Percentiles rank a stretch among this genome's conserved stretches.
These are phyloP conservation scores for Alternaria rosae DNA, from an alignment of 2,329 filamentous ascomycete genomes.

Conservation along the genomic window DNA sequence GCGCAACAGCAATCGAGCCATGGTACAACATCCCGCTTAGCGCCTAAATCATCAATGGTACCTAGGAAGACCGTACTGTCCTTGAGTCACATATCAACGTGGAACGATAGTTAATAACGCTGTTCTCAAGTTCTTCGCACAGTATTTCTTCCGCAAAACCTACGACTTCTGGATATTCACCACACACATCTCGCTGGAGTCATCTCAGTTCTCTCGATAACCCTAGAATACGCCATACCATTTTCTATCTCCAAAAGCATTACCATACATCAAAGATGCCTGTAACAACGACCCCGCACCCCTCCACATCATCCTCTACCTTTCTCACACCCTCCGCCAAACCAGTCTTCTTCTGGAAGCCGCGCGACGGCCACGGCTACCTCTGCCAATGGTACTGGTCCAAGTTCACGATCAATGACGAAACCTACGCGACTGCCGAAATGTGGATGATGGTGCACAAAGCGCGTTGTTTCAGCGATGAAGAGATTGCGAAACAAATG, in stretches of 20 bases:
- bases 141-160: too few relatives aligned
- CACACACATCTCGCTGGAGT: too few relatives aligned
- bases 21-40: neutral
- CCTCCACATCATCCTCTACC: neutral
- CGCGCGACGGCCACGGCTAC: constrained; percentile 56
- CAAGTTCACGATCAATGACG: constrained; percentile 52
- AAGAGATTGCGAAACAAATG: neutral
- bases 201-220: too few relatives aligned
- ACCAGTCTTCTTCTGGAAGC: constrained; percentile 41
- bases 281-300: neutral
- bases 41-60: neutral
- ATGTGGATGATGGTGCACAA: constrained; percentile 61
- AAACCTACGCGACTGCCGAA: constrained; percentile 51
- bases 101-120: too few relatives aligned
- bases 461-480: constrained; percentile 27
- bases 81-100: neutral
- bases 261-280: neutral
- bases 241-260: too few relatives aligned
- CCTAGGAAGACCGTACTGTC: neutral
- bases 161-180: too few relatives aligned
- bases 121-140: too few relatives aligned
- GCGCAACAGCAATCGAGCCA: neutral
- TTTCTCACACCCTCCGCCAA: neutral
- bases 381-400: constrained; percentile 70
- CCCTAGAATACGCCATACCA: too few relatives aligned